phyloP scores from a whole-genome alignment of 257 asterid species.

The Haberlea rhodopensis region DNA sequence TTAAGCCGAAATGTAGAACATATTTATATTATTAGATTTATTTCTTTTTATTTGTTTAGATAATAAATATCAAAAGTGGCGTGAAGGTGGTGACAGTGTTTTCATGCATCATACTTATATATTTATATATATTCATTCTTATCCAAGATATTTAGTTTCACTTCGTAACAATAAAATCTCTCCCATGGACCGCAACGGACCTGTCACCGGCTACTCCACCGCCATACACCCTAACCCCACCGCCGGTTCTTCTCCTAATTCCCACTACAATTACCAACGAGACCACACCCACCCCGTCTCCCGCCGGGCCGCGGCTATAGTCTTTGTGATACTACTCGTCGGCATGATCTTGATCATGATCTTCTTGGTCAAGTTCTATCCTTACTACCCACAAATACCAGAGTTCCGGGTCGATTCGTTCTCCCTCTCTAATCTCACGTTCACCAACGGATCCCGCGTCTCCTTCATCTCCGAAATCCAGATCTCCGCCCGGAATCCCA shows the following conservation, averaged over 20 bases:
- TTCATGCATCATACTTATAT: too few species aligned
- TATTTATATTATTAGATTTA: too few species aligned
- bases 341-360: slow-evolving; percentile 52
- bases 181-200: slow-evolving; percentile 57
- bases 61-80: too few species aligned
- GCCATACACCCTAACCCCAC: slow-evolving; percentile 55
- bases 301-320: slow-evolving; percentile 66
- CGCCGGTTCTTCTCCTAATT: slow-evolving; percentile 39
- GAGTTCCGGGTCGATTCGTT: slow-evolving; percentile 68
- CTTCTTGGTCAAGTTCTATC: slow-evolving; percentile 72
- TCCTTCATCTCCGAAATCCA: slow-evolving; percentile 46
- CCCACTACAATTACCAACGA: slow-evolving; percentile 27
- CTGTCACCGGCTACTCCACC: slow-evolving; percentile 80
- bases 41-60: too few species aligned
- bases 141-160: neutral
- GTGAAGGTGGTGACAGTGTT: too few species aligned
- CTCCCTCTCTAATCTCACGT: slow-evolving; percentile 49
- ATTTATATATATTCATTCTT: too few species aligned
- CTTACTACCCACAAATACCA: slow-evolving; percentile 81
- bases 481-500: slow-evolving; percentile 72
- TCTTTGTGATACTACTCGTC: slow-evolving; percentile 44
- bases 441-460: slow-evolving; percentile 38
- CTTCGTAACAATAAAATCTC: too few species aligned
- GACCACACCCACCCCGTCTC: slow-evolving; percentile 44
- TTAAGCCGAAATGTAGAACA: too few species aligned